A percentile compares a stretch with the other conserved stretches of the same genome.
Evolutionary conservation across 1,284 basidiomycete genomes (phyloP).

Genomic region (Trichosporon inkin): DNA sequence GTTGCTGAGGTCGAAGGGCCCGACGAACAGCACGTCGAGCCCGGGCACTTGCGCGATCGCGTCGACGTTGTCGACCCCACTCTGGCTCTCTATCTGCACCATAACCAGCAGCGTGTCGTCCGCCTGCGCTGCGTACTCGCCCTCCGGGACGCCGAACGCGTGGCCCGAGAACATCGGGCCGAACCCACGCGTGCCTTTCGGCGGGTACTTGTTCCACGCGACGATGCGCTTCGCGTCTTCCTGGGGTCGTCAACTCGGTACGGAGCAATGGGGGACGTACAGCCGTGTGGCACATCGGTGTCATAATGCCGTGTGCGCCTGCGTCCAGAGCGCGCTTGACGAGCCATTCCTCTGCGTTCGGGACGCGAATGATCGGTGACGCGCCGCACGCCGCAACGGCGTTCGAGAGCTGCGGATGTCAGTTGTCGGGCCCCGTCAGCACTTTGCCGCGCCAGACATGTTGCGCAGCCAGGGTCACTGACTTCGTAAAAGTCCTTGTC

Average conservation of each 20-base stretch:
- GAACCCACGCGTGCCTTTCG: conserved; percentile 27
- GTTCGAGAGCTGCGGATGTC: conserved; percentile 23
- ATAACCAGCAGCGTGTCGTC: conserved; percentile 60
- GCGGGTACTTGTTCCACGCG: conserved; percentile 27
- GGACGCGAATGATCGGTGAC: conserved; percentile 42
- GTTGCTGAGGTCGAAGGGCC: conserved; percentile 61
- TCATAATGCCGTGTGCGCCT: conserved; percentile 38
- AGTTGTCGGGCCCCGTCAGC: background rate
- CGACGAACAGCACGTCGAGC: conserved; percentile 62
- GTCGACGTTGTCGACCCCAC: conserved; percentile 60
- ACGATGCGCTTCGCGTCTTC: conserved; percentile 26
- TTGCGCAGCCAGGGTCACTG: background rate
- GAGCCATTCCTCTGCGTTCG: conserved; percentile 36
- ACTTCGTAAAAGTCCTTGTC: conserved; percentile 30
- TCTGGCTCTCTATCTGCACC: conserved; percentile 63
- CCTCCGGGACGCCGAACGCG: conserved; percentile 20
- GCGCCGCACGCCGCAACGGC: conserved; percentile 27
- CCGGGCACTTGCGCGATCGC: conserved; percentile 62
- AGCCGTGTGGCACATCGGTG: conserved; percentile 33
- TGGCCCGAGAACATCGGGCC: conserved; percentile 28
- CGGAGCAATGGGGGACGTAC: conserved; percentile 17
- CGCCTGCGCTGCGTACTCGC: conserved; percentile 58
- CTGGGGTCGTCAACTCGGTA: conserved; percentile 4
- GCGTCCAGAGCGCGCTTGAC: conserved; percentile 47
- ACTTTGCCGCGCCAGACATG: background rate